Evolutionary conservation across 345 rosid genomes (phyloP).

Genomic region (Boechera divaricarpa): DNA sequence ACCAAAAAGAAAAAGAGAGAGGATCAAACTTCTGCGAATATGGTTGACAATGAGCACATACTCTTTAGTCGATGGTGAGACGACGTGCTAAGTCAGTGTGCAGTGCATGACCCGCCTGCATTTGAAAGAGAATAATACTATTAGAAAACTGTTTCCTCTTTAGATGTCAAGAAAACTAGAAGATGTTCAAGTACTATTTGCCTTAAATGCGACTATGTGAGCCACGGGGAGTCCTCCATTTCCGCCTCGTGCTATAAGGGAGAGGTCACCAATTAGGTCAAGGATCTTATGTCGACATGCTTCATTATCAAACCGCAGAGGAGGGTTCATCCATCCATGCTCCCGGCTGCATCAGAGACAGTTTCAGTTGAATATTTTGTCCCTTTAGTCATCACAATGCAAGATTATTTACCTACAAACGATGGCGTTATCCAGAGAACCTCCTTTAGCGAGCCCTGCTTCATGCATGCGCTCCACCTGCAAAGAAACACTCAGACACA

Average conservation of each 20-base stretch:
- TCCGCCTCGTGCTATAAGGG: slow-evolving; percentile 68
- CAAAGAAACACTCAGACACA: slow-evolving; percentile 28
- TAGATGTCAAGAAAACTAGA: slow-evolving; percentile 1
- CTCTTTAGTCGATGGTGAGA: slow-evolving; percentile 36
- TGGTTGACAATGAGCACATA: slow-evolving; percentile 11
- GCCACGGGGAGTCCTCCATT: slow-evolving; percentile 89
- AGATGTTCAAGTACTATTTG: slow-evolving; percentile 1
- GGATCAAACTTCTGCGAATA: not conserved
- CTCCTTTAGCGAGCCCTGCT: slow-evolving; percentile 85
- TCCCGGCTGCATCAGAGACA: slow-evolving; percentile 49
- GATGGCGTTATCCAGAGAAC: slow-evolving; percentile 79
- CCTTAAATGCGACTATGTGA: slow-evolving; percentile 79
- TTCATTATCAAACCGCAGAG: slow-evolving; percentile 70
- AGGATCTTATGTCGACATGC: slow-evolving; percentile 90
- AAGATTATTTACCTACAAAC: slow-evolving; percentile 71
- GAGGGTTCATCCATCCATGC: slow-evolving; percentile 92
- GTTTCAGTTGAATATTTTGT: not conserved
- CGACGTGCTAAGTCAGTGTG: slow-evolving; percentile 37
- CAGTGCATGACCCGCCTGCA: slow-evolving; percentile 42
- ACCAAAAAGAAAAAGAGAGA: not conserved
- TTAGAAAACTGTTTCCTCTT: not conserved
- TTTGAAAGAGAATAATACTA: not conserved
- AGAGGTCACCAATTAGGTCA: slow-evolving; percentile 87
- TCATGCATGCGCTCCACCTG: slow-evolving; percentile 80
- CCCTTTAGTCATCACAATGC: slow-evolving; percentile 14